Evolutionary conservation across 768 basidiomycete genomes (phyloP).

Genomic region (Suillus paluster): DNA sequence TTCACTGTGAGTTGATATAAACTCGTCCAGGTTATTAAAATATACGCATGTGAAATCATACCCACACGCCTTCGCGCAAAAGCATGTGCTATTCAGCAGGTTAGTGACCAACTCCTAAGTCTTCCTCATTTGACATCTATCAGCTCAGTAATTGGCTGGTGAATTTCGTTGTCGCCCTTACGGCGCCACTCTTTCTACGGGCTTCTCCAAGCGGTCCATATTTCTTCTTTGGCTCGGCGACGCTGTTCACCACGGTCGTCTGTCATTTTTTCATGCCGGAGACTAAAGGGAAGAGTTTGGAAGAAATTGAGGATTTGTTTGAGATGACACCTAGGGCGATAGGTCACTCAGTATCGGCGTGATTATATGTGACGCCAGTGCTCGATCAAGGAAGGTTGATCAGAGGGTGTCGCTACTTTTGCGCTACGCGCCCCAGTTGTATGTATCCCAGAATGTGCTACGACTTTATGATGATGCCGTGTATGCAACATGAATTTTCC

Average conservation of each 20-base stretch:
- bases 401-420: too few species aligned
- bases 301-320: slow-evolving; percentile 46
- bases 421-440: too few species aligned
- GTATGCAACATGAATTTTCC: too few species aligned
- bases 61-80: slow-evolving; percentile 50
- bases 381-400: background rate
- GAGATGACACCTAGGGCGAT: slow-evolving; percentile 17
- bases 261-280: slow-evolving; percentile 48
- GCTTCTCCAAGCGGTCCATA: slow-evolving; percentile 50
- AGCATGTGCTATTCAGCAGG: slow-evolving; percentile 49
- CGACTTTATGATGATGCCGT: too few species aligned
- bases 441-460: too few species aligned
- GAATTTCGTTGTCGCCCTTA: slow-evolving; percentile 49
- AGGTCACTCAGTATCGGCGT: background rate
- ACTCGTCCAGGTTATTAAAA: slow-evolving; percentile 34
- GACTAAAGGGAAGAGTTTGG: slow-evolving; percentile 48
- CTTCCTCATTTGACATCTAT: slow-evolving; percentile 10
- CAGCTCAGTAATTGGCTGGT: slow-evolving; percentile 35
- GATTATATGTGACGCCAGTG: background rate
- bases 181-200: slow-evolving; percentile 51
- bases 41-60: slow-evolving; percentile 51
- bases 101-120: slow-evolving; percentile 21
- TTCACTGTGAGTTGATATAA: background rate
- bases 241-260: slow-evolving; percentile 40
- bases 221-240: slow-evolving; percentile 48